Evolutionary conservation across 108 stramenopile species (phyloP).

Genomic region (Aurantiochytrium sp.): DNA sequence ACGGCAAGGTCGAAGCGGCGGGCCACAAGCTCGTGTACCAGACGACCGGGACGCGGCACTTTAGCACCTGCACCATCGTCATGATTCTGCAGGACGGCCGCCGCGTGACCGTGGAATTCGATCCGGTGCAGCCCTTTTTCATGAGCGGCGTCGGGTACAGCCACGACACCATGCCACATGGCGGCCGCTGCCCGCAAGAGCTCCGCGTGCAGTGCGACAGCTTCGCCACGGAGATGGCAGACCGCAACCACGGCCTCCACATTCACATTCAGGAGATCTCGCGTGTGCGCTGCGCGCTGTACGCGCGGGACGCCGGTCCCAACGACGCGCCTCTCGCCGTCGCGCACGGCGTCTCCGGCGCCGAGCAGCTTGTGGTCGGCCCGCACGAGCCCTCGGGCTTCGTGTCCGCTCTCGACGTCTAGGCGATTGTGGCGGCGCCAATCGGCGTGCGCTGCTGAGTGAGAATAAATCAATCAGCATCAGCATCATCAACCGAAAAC

Average conservation of each 20-base stretch:
- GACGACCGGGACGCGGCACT: not conserved
- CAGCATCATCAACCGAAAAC: too few relatives aligned
- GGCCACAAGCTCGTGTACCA: not conserved
- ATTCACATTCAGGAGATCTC: not conserved
- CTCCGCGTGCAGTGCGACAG: not conserved
- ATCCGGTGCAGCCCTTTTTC: not conserved
- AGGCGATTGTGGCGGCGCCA: too few relatives aligned
- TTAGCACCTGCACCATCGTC: not conserved
- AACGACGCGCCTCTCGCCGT: not conserved
- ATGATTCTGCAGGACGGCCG: not conserved
- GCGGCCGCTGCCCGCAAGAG: not conserved
- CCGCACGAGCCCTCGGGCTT: not conserved
- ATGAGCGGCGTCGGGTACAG: not conserved
- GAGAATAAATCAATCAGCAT: too few relatives aligned
- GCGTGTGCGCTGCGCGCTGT: not conserved
- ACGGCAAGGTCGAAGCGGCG: not conserved
- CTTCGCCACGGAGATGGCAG: not conserved
- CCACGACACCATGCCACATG: not conserved
- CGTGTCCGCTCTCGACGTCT: not conserved
- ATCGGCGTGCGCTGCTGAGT: too few relatives aligned
- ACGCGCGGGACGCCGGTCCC: not conserved
- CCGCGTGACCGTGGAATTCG: not conserved
- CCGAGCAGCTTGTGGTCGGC: slow-evolving; percentile 8
- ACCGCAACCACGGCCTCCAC: not conserved
- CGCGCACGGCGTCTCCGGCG: not conserved